Percentiles rank a stretch among this genome's conserved stretches.
Conservation (phyloP, 129 eudicot genomes). For the Escallonia rubra region DNA sequence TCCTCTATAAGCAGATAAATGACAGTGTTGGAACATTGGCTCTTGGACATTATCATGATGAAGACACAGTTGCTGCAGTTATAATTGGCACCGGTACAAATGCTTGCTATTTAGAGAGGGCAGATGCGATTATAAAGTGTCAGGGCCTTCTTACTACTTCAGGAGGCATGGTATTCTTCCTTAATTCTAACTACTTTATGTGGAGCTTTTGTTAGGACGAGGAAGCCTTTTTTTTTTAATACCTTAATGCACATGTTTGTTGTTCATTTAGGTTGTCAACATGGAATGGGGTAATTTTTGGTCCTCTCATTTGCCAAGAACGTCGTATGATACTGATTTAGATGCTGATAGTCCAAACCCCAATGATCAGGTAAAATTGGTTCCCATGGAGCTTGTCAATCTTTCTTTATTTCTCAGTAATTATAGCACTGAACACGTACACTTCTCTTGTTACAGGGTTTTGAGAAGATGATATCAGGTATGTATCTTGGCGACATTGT, state of each 20-base stretch:
- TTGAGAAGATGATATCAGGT: slow-evolving; percentile 97
- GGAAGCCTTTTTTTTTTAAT: background rate
- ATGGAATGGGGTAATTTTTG: slow-evolving; percentile 99
- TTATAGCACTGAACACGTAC: background rate
- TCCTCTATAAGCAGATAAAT: slow-evolving; percentile 52
- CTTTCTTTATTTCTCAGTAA: background rate
- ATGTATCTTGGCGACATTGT: slow-evolving; percentile 96
- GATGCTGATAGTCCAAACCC: slow-evolving; percentile 90
- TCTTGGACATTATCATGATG: slow-evolving; percentile 83
- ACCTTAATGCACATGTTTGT: slow-evolving; percentile 6
- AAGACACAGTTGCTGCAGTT: slow-evolving; percentile 90
- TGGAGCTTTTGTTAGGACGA: background rate
- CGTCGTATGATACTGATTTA: slow-evolving; percentile 73
- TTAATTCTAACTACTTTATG: background rate
- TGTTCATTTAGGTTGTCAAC: slow-evolving; percentile 65
- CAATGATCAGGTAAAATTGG: slow-evolving; percentile 59
- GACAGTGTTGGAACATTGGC: slow-evolving; percentile 96
- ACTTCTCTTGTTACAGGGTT: slow-evolving; percentile 54
- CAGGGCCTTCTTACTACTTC: slow-evolving; percentile 83
- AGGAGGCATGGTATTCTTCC: slow-evolving; percentile 82
- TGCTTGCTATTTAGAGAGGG: slow-evolving; percentile 89
- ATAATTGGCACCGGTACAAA: slow-evolving; percentile 93
- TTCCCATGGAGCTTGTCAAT: slow-evolving; percentile 6
- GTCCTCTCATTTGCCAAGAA: slow-evolving; percentile 94
- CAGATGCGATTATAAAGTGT: slow-evolving; percentile 90